These are phyloP conservation scores for Cyanidium caldarium DNA, from an alignment of 23 red algal genomes.

Conservation along the genomic window DNA sequence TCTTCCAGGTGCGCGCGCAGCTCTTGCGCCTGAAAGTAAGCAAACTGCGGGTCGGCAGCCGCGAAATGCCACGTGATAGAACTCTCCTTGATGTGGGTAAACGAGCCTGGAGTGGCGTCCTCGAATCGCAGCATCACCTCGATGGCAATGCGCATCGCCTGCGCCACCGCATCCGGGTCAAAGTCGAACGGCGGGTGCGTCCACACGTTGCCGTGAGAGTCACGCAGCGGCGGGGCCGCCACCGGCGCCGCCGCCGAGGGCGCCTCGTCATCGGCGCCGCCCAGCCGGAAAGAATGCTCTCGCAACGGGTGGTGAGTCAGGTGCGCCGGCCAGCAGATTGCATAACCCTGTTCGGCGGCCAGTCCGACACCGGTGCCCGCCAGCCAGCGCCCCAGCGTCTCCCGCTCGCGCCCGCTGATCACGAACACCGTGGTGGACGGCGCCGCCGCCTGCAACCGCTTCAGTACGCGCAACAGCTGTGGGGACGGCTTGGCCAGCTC, in stretches of 20 bases:
- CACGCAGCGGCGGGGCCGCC: neutral
- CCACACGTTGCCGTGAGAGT: neutral
- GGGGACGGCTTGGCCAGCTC: conserved; percentile 42
- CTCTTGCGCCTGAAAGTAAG: conserved; percentile 58
- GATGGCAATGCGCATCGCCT: conserved; percentile 6
- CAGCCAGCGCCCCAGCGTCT: conserved; percentile 60
- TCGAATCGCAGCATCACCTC: conserved; percentile 57
- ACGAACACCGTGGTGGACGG: conserved; percentile 64
- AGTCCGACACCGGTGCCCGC: conserved; percentile 35
- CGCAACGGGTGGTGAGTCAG: no score
- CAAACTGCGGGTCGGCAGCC: conserved; percentile 74
- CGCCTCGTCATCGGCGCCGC: no score
- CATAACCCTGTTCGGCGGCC: conserved; percentile 80
- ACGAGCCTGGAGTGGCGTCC: conserved; percentile 66
- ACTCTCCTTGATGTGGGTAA: conserved; percentile 51
- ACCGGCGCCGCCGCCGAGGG: neutral
- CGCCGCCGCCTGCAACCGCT: conserved; percentile 6
- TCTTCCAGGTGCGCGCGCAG: conserved; percentile 71
- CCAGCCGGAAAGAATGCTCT: no score
- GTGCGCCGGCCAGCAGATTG: conserved; percentile 61
- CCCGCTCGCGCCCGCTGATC: conserved; percentile 68
- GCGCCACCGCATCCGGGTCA: neutral
- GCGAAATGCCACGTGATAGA: conserved; percentile 73
- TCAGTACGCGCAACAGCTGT: conserved; percentile 18
- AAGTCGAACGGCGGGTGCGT: neutral